phyloP scores from a whole-genome alignment of 2,329 filamentous ascomycete species.

The Aspergillus neotritici region DNA sequence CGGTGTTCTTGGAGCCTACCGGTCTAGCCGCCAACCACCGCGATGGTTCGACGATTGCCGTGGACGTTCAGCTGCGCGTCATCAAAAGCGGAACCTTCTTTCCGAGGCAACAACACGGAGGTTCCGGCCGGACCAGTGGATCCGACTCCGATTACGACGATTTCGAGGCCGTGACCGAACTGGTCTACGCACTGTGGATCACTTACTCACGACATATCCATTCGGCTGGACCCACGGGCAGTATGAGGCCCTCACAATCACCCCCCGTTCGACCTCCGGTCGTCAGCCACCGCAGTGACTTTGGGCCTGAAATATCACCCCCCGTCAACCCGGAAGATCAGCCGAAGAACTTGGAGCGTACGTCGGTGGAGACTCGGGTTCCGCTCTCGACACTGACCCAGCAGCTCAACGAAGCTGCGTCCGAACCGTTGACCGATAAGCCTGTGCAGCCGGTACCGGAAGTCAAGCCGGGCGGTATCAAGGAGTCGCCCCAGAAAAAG shows the following conservation, averaged over 20 bases:
- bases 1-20: slow-evolving; percentile 74
- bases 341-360: slow-evolving; percentile 18
- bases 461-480: slow-evolving; percentile 19
- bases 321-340: slow-evolving; percentile 27
- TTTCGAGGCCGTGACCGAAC: slow-evolving; percentile 61
- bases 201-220: slow-evolving; percentile 94
- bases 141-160: slow-evolving; percentile 48
- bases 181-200: slow-evolving; percentile 94
- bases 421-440: slow-evolving; percentile 40
- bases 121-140: slow-evolving; percentile 43
- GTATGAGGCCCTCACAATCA: slow-evolving; percentile 45
- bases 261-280: slow-evolving; percentile 53
- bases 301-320: slow-evolving; percentile 66
- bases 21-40: slow-evolving; percentile 81
- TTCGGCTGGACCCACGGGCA: slow-evolving; percentile 59
- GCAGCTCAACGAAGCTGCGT: slow-evolving; percentile 48
- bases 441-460: slow-evolving; percentile 34
- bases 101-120: slow-evolving; percentile 54
- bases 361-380: slow-evolving; percentile 31
- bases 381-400: slow-evolving; percentile 46
- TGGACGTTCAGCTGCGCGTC: slow-evolving; percentile 94
- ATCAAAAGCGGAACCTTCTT: slow-evolving; percentile 77
- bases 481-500: slow-evolving; percentile 58
- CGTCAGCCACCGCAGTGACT: slow-evolving; percentile 67
- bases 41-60: slow-evolving; percentile 84